Percentiles rank a stretch among this genome's conserved stretches.
These are phyloP conservation scores for Volvox carteri DNA, from an alignment of 163 green algal species.

Conservation along the genomic window DNA sequence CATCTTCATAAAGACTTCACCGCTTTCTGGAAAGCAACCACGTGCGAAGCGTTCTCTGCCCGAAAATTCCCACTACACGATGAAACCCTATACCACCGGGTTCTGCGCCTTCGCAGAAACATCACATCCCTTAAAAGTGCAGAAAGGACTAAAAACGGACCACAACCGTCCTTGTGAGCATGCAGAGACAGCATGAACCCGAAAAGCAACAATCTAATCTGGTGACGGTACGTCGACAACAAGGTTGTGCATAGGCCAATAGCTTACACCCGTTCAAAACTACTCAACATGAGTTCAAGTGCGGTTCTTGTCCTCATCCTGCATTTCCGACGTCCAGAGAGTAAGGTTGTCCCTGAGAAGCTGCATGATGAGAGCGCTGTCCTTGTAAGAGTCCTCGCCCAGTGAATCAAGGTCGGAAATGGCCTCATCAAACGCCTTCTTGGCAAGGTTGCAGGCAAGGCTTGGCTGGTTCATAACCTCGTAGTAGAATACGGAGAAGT, in stretches of 20 bases:
- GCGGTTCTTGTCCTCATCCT: conserved; percentile 71
- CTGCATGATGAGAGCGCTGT: conserved; percentile 99
- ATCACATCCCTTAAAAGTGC: too few relatives aligned
- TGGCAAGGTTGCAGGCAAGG: conserved; percentile 95
- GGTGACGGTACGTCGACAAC: not conserved
- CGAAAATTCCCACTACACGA: too few relatives aligned
- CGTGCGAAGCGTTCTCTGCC: too few relatives aligned
- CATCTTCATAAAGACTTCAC: too few relatives aligned
- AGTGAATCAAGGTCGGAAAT: conserved; percentile 98
- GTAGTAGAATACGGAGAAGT: conserved; percentile 99
- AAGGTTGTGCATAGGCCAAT: not conserved
- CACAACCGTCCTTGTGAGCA: too few relatives aligned
- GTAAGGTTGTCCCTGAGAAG: conserved; percentile 99
- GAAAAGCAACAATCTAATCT: too few relatives aligned
- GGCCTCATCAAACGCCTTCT: conserved; percentile 99
- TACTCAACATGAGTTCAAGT: not conserved
- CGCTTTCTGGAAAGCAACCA: too few relatives aligned
- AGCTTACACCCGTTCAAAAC: not conserved
- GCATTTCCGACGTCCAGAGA: conserved; percentile 98
- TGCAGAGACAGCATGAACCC: too few relatives aligned
- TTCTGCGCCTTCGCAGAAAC: too few relatives aligned
- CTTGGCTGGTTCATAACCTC: conserved; percentile 98
- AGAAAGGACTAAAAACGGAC: too few relatives aligned
- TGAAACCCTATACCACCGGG: too few relatives aligned
- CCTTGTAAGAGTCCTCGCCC: conserved; percentile 99